Evolutionary conservation across 306 rosid genomes (phyloP).

Genomic region (Astragalus membranaceus): DNA sequence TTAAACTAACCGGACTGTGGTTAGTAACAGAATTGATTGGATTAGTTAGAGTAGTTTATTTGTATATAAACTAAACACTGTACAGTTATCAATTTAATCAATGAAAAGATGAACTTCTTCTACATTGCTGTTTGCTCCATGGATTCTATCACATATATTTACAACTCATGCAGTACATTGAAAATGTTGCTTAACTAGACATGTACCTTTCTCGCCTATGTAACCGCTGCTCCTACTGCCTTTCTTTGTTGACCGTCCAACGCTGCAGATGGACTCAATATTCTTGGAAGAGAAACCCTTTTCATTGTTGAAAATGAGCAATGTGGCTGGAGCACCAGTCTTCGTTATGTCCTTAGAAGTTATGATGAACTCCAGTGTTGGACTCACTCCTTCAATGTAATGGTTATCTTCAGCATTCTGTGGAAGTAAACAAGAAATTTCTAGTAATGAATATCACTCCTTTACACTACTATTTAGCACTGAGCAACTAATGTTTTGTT

Average conservation of each 20-base stretch:
- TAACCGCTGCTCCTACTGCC: constrained; percentile 54
- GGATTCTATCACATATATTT: too few relatives aligned
- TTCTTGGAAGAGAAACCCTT: constrained; percentile 51
- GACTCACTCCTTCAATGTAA: constrained; percentile 36
- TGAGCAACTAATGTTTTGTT: too few relatives aligned
- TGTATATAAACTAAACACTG: too few relatives aligned
- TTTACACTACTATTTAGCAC: too few relatives aligned
- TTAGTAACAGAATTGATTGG: too few relatives aligned
- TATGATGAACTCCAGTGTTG: constrained; percentile 57
- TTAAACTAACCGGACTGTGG: too few relatives aligned
- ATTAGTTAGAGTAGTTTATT: too few relatives aligned
- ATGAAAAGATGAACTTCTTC: too few relatives aligned
- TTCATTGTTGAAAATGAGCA: constrained; percentile 68
- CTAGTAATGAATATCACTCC: background rate
- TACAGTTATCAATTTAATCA: too few relatives aligned
- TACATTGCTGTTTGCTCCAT: too few relatives aligned
- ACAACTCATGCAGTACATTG: background rate
- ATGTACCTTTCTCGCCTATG: constrained; percentile 79
- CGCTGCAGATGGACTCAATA: constrained; percentile 70
- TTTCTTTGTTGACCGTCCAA: constrained; percentile 74
- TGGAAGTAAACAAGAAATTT: background rate
- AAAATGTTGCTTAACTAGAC: background rate
- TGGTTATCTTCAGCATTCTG: constrained; percentile 84
- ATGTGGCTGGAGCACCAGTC: constrained; percentile 56
- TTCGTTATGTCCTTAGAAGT: constrained; percentile 56